A percentile compares a stretch with the other conserved stretches of the same genome.
Conservation (phyloP, 345 rosid species). For the Moricandia moricandioides region DNA sequence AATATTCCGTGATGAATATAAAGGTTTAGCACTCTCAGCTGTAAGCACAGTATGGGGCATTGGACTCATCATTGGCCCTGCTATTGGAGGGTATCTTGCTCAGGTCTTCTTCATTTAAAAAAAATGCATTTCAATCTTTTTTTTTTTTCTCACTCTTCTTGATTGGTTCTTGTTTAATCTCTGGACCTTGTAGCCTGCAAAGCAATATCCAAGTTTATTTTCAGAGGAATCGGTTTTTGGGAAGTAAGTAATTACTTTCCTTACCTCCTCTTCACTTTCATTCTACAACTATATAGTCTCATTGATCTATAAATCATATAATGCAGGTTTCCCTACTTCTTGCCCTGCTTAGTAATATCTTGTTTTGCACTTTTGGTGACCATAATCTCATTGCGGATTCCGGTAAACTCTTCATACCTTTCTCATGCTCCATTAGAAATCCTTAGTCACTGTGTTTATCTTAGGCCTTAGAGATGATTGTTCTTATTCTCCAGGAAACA, state of each 20-base stretch:
- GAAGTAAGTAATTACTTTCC: conserved; percentile 40
- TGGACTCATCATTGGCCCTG: conserved; percentile 95
- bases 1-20: conserved; percentile 69
- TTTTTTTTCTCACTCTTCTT: not conserved
- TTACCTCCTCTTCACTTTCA: not conserved
- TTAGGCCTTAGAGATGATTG: conserved; percentile 16
- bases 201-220: conserved; percentile 67
- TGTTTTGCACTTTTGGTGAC: conserved; percentile 59
- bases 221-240: conserved; percentile 72
- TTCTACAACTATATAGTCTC: not conserved
- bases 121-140: not conserved
- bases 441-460: not conserved
- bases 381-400: conserved; percentile 59
- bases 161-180: conserved; percentile 17
- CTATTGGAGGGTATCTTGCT: conserved; percentile 87
- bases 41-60: conserved; percentile 97
- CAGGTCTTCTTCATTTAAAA: conserved; percentile 56
- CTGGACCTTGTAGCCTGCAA: conserved; percentile 62
- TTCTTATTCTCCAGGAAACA: conserved; percentile 52
- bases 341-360: conserved; percentile 68
- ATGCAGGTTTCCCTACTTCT: conserved; percentile 79
- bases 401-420: conserved; percentile 44
- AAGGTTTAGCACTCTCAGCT: conserved; percentile 76
- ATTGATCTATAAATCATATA: conserved; percentile 8
- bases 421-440: not conserved